These are phyloP conservation scores for Durusdinium trenchii DNA, from an alignment of 73 alveolate species.

Conservation along the genomic window DNA sequence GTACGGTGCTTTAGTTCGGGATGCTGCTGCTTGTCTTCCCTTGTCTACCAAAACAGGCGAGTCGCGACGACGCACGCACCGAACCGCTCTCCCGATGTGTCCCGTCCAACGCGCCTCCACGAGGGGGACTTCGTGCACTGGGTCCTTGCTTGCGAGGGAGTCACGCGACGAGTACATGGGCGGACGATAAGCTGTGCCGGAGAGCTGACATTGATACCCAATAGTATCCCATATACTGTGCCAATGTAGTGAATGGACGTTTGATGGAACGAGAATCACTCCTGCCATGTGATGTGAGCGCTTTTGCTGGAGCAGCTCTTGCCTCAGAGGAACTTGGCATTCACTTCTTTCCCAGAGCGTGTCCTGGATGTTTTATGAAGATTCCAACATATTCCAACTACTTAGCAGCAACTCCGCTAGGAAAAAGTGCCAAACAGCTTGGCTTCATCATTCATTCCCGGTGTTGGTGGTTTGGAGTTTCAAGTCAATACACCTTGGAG, in stretches of 20 bases:
- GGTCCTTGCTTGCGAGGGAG: conserved; percentile 32
- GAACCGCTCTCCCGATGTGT: too few species aligned
- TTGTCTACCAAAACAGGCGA: too few species aligned
- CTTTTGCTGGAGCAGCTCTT: conserved; percentile 25
- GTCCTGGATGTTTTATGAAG: too few species aligned
- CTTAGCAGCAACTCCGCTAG: too few species aligned
- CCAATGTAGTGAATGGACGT: background rate
- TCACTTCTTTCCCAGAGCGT: too few species aligned
- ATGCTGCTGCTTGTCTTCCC: too few species aligned
- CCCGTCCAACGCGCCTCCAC: background rate
- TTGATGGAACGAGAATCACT: background rate
- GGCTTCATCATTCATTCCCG: background rate
- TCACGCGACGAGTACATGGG: background rate
- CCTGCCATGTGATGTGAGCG: conserved; percentile 26
- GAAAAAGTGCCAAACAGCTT: too few species aligned
- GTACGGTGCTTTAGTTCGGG: too few species aligned
- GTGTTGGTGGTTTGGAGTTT: background rate
- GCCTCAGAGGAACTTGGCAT: background rate
- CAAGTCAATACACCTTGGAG: background rate
- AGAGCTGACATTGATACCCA: background rate
- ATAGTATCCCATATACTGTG: background rate
- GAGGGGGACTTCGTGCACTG: conserved; percentile 55
- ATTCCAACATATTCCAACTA: too few species aligned
- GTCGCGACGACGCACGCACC: too few species aligned
- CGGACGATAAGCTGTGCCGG: background rate